A percentile compares a stretch with the other conserved stretches of the same genome.
Evolutionary conservation across 345 rosid genomes (phyloP).

Genomic region (Bretschneidera sinensis): DNA sequence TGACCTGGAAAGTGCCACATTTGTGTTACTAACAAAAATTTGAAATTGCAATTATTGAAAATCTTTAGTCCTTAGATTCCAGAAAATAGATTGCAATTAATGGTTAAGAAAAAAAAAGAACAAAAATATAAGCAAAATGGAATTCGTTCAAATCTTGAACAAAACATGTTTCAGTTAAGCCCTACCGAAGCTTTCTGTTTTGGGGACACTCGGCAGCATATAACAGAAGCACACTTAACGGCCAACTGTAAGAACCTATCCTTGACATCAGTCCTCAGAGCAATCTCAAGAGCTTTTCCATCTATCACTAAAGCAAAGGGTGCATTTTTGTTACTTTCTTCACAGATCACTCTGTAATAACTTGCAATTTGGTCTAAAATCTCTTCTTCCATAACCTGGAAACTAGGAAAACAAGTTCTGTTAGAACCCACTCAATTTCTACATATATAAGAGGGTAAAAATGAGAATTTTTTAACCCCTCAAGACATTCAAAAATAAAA

Average conservation of each 20-base stretch:
- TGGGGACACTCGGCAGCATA: slow-evolving; percentile 87
- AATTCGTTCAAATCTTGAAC: no score
- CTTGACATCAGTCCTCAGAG: slow-evolving; percentile 55
- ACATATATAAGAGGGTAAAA: no score
- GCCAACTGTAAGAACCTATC: slow-evolving; percentile 61
- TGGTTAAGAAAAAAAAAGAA: not conserved
- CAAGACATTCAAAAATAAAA: no score
- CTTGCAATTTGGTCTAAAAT: slow-evolving; percentile 48
- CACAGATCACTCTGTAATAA: slow-evolving; percentile 36
- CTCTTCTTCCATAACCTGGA: slow-evolving; percentile 52
- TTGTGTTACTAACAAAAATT: no score
- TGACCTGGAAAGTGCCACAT: slow-evolving; percentile 39
- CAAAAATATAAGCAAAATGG: no score
- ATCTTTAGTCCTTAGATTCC: no score
- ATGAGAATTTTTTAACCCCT: no score
- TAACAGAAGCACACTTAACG: slow-evolving; percentile 73
- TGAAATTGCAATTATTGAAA: no score
- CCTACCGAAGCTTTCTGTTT: slow-evolving; percentile 77
- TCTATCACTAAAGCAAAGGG: slow-evolving; percentile 73
- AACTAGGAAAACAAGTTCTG: no score
- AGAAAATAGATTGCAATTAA: no score
- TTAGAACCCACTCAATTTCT: no score
- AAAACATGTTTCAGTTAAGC: not conserved
- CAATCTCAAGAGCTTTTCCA: slow-evolving; percentile 60
- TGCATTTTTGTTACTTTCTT: slow-evolving; percentile 38